Evolutionary conservation across 768 basidiomycete species (phyloP).

Genomic region (Tulasnella sp.): DNA sequence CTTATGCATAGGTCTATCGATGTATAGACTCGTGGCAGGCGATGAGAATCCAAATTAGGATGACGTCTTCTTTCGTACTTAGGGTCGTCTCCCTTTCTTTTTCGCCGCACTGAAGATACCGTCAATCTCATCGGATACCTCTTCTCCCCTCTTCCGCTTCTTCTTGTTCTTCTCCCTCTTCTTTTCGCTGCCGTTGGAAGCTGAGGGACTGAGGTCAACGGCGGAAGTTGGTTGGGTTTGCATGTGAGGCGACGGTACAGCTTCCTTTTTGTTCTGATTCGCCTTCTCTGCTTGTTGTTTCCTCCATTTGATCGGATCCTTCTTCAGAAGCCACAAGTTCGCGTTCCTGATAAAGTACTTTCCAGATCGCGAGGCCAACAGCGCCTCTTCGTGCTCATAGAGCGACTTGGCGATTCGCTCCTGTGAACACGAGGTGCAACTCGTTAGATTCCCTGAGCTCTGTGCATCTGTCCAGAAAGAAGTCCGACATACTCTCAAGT

Average conservation of each 20-base stretch:
- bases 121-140: conserved; percentile 25
- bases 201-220: not conserved
- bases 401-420: conserved; percentile 87
- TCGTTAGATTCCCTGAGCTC: conserved; percentile 1
- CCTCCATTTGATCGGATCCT: conserved; percentile 79
- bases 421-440: conserved; percentile 33
- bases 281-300: conserved; percentile 36
- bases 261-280: not conserved
- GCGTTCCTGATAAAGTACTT: conserved; percentile 76
- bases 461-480: not conserved
- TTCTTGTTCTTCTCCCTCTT: not conserved
- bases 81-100: not conserved
- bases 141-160: conserved; percentile 16
- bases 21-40: too few relatives aligned
- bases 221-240: not conserved
- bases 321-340: conserved; percentile 63
- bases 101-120: conserved; percentile 20
- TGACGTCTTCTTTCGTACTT: too few relatives aligned
- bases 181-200: not conserved
- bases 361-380: conserved; percentile 73
- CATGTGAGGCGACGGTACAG: not conserved
- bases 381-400: conserved; percentile 52
- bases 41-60: too few relatives aligned
- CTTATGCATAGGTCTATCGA: too few relatives aligned
- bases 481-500: conserved; percentile 69